phyloP scores from a whole-genome alignment of 139 green algal species.

The Tetradesmus obliquus region DNA sequence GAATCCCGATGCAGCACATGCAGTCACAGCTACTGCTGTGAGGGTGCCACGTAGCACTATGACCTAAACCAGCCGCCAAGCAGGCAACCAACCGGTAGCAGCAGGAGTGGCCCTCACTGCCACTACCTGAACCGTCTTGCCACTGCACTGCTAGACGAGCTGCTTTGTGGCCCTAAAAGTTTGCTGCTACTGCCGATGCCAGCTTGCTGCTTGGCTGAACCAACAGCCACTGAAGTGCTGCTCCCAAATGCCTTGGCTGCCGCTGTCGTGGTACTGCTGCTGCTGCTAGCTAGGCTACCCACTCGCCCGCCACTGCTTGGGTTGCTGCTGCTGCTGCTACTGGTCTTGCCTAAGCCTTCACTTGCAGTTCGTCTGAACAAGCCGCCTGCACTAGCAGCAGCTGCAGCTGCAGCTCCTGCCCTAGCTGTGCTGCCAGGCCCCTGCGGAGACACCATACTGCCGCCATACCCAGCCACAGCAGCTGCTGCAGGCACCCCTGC shows the following conservation, averaged over 20 bases:
- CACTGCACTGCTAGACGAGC: background rate
- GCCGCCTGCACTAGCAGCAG: background rate
- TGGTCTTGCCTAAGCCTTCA: background rate
- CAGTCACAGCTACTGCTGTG: no score
- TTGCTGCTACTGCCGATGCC: background rate
- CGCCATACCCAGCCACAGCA: background rate
- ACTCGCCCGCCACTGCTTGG: background rate
- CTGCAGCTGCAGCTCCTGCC: background rate
- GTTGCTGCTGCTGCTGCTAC: slow-evolving; percentile 23
- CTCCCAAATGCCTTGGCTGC: background rate
- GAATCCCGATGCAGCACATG: no score
- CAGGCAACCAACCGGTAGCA: no score
- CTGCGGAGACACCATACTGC: background rate
- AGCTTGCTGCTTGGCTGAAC: background rate
- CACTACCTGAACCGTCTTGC: background rate
- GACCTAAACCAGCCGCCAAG: no score
- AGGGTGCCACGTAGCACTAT: no score
- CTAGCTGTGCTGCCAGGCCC: background rate
- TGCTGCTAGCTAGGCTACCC: background rate
- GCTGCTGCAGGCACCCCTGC: background rate
- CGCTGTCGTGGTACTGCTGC: background rate
- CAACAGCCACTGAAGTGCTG: background rate
- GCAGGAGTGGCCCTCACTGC: no score
- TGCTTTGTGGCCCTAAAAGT: background rate
- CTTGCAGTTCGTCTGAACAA: background rate